A percentile compares a stretch with the other conserved stretches of the same genome.
phyloP scores from a whole-genome alignment of 208 protist species.

The Endotrypanum monterogeii region DNA sequence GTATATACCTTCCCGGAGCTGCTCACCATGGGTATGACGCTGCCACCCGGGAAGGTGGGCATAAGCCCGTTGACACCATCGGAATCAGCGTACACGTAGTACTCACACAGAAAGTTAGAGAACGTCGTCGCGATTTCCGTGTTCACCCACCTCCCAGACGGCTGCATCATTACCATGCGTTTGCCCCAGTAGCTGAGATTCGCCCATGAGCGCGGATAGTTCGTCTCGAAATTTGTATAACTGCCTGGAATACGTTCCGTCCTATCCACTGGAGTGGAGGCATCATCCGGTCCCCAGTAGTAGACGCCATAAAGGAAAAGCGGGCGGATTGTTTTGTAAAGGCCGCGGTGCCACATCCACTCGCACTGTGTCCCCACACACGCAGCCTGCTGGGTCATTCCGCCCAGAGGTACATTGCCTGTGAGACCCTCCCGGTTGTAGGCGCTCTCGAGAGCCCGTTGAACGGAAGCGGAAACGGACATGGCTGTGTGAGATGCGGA shows the following conservation, averaged over 20 bases:
- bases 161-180: slow-evolving; percentile 42
- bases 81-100: slow-evolving; percentile 45
- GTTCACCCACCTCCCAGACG: slow-evolving; percentile 51
- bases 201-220: slow-evolving; percentile 37
- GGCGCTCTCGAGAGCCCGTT: slow-evolving; percentile 19
- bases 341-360: slow-evolving; percentile 56
- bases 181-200: slow-evolving; percentile 49
- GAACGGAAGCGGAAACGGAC: slow-evolving; percentile 42
- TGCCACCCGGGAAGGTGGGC: slow-evolving; percentile 52
- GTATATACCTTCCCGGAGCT: slow-evolving; percentile 20
- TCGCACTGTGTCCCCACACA: slow-evolving; percentile 37
- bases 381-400: slow-evolving; percentile 30
- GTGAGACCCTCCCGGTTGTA: slow-evolving; percentile 17
- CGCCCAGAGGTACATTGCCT: slow-evolving; percentile 41
- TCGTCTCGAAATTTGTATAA: slow-evolving; percentile 36
- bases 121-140: slow-evolving; percentile 34
- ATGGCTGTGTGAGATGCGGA: slow-evolving; percentile 49
- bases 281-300: slow-evolving; percentile 32
- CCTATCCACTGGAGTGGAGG: not conserved
- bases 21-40: slow-evolving; percentile 26
- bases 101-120: slow-evolving; percentile 49
- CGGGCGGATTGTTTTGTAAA: slow-evolving; percentile 34
- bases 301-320: slow-evolving; percentile 52
- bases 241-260: slow-evolving; percentile 12
- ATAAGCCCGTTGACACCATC: slow-evolving; percentile 37